Base-by-base conservation (phyloP, 2,329 filamentous ascomycete genomes). In the Sporothrix luriei region DNA sequence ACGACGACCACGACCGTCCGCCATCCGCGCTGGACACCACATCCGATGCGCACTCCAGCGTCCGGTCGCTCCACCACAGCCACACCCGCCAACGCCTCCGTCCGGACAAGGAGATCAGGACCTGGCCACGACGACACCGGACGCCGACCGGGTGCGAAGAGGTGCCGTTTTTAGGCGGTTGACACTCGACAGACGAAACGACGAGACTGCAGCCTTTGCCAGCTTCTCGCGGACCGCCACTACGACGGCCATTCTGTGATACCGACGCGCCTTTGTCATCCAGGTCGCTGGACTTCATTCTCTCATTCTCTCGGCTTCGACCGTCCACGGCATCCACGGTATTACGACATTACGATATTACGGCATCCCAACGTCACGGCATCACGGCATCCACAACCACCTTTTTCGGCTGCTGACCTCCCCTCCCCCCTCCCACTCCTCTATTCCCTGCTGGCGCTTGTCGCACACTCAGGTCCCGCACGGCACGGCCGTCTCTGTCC, bases 21-120 rank as follows among this genome's bases (percentile, higher is more conserved):
- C 9, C 40, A 11, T 16, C 21, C n/a, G 40, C 16, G 16, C 24
- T 64, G 11, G 59, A 48, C 59, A 46, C 33, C 26, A 40, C 33
- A 19, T 16, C 10, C 62, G 62, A 65, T 51, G 43, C 26, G 46
- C 46, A 38, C 46, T n/a, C 46, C 62, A 65, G 62, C 38, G 46
- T 52, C 62, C 46, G 46, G 52, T 65, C 62, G 62, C 46, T 48
- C 61, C 61, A 65, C 61, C 61, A 33, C 61, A 49, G 61, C 61
- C 59, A n/a, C 61, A 62, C 40, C 33, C 29, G 29, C 54, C 54
- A 57, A 57, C 38, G 54, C 54, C 54, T 19, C 54, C 19, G 16
- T n/a, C 54, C 54, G 38, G 57, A 62, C 57, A 24, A 16, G 26
- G 57, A 21, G 29, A 49, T 14, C 14, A 48, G 59, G 59, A 26